Percentiles rank a stretch among this genome's conserved stretches.
Conservation (phyloP, 306 rosid species). For the Rosa persica region DNA sequence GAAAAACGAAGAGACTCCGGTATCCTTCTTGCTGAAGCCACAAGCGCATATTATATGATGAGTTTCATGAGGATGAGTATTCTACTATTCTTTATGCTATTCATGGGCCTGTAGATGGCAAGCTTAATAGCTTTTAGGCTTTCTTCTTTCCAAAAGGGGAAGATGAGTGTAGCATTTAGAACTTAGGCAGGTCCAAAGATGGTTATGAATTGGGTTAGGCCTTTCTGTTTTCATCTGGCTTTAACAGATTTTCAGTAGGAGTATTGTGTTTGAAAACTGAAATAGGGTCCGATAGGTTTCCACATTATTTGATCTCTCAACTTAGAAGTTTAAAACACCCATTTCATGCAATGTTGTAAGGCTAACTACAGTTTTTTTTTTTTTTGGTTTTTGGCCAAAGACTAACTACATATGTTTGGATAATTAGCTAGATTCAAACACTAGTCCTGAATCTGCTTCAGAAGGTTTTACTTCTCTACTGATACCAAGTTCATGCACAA, state of each 20-base stretch:
- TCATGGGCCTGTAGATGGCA: not conserved
- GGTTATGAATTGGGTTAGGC: not conserved
- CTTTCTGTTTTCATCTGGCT: not conserved
- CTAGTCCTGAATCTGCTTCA: not conserved
- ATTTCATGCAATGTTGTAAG: not conserved
- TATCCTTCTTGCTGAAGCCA: not conserved
- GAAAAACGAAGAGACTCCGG: not conserved
- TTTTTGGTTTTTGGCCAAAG: not conserved
- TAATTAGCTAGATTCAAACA: not conserved
- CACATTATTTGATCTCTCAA: not conserved
- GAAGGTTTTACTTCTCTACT: not conserved
- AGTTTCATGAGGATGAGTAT: not conserved
- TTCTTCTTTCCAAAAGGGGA: not conserved
- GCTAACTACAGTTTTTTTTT: not conserved
- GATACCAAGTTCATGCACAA: not conserved
- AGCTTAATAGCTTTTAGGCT: not conserved
- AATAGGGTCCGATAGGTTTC: not conserved
- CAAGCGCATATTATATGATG: not conserved
- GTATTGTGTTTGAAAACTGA: not conserved
- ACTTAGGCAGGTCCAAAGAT: constrained; percentile 3
- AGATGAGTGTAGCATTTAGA: not conserved
- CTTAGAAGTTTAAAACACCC: not conserved
- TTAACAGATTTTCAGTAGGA: not conserved
- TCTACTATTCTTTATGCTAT: not conserved
- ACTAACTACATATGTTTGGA: not conserved